These are phyloP conservation scores for Trichoderma afroharzianum DNA, from an alignment of 2,329 filamentous ascomycete species.

Conservation along the genomic window DNA sequence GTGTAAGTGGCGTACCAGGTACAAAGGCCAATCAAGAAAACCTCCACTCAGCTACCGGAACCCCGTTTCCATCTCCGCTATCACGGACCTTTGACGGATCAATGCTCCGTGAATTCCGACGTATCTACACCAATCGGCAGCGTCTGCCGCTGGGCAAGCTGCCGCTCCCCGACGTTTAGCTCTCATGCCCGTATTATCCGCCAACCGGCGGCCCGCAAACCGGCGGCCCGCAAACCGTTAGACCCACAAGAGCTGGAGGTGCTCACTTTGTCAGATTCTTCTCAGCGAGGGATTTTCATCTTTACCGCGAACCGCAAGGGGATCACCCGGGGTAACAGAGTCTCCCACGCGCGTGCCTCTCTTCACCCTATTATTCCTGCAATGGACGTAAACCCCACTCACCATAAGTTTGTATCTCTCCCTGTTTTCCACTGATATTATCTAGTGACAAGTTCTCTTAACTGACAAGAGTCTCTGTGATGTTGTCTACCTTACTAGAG, in stretches of 20 bases:
- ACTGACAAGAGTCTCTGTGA: too few species aligned
- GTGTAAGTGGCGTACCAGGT: background rate
- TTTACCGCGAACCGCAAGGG: background rate
- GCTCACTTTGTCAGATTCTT: background rate
- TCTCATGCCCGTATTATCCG: background rate
- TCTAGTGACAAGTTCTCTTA: too few species aligned
- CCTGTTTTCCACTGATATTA: too few species aligned
- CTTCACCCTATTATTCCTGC: background rate
- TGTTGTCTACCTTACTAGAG: too few species aligned
- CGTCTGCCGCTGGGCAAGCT: background rate
- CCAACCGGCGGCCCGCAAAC: background rate
- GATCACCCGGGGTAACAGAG: background rate
- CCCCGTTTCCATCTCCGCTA: background rate
- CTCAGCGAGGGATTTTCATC: background rate
- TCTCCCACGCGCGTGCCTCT: background rate
- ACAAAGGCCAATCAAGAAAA: background rate
- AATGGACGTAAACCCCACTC: background rate
- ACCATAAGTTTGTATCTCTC: too few species aligned
- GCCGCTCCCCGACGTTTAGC: background rate
- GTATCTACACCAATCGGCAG: background rate
- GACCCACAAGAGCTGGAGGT: background rate
- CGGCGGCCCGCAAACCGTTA: background rate
- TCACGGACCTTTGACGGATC: background rate
- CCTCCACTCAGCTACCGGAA: background rate
- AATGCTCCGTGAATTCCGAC: background rate